Evolutionary conservation across 768 basidiomycete species (phyloP).

Genomic region (Boletus huronensis): DNA sequence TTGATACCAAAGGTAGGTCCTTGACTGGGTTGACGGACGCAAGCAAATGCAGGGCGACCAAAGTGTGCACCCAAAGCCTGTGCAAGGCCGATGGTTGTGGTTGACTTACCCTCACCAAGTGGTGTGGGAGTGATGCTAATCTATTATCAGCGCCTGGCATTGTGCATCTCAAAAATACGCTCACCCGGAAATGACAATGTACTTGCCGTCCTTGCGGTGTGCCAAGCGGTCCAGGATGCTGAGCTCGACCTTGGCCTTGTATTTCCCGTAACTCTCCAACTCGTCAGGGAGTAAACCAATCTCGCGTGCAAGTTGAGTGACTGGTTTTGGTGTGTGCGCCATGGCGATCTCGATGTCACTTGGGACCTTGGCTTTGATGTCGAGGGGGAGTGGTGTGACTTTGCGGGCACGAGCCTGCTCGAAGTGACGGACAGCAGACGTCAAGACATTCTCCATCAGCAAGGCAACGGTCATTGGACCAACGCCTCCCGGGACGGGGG

Average conservation of each 20-base stretch:
- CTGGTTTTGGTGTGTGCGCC: slow-evolving; percentile 89
- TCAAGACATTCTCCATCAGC: slow-evolving; percentile 92
- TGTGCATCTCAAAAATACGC: slow-evolving; percentile 11
- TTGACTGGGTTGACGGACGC: slow-evolving; percentile 96
- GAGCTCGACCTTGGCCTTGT: slow-evolving; percentile 96
- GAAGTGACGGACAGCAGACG: slow-evolving; percentile 80
- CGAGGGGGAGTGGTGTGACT: slow-evolving; percentile 75
- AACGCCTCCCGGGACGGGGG: slow-evolving; percentile 97
- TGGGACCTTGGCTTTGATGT: slow-evolving; percentile 83
- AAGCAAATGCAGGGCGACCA: slow-evolving; percentile 89
- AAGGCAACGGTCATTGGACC: slow-evolving; percentile 99
- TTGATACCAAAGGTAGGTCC: slow-evolving; percentile 99
- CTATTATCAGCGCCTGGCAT: background rate
- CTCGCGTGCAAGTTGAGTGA: slow-evolving; percentile 80
- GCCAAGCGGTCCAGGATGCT: slow-evolving; percentile 79
- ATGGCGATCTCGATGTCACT: slow-evolving; percentile 96
- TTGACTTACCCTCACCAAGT: slow-evolving; percentile 96
- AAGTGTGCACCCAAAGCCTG: slow-evolving; percentile 96
- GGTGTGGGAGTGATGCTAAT: slow-evolving; percentile 91
- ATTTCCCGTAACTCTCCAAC: slow-evolving; percentile 90
- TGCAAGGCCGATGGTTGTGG: slow-evolving; percentile 94
- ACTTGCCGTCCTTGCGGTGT: slow-evolving; percentile 90
- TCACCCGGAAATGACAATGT: slow-evolving; percentile 91
- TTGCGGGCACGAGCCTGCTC: slow-evolving; percentile 61
- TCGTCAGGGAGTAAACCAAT: slow-evolving; percentile 85